phyloP scores from a whole-genome alignment of 192 early-diverging fungal genomes.

The Coemansia biformis region DNA sequence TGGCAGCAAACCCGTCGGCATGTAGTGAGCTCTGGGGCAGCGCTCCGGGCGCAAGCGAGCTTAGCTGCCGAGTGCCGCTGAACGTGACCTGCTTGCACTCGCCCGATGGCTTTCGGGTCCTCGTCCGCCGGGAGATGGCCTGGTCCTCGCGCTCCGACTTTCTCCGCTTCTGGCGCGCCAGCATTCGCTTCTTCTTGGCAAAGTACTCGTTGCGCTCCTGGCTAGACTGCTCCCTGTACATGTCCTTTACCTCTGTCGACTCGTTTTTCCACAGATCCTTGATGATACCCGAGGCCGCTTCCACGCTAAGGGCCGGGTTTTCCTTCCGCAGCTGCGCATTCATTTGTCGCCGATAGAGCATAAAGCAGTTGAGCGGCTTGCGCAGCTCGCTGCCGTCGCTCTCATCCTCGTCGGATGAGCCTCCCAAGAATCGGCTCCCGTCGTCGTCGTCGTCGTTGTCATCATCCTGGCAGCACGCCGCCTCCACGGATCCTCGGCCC shows the following conservation, averaged over 20 bases:
- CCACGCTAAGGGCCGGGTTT: slow-evolving; percentile 24
- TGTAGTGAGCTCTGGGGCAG: no score
- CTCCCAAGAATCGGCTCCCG: neutral
- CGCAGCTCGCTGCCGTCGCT: slow-evolving; percentile 15
- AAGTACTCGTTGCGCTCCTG: slow-evolving; percentile 29
- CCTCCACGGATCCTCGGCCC: neutral
- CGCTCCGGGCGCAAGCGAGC: slow-evolving; percentile 31
- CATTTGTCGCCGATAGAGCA: slow-evolving; percentile 29
- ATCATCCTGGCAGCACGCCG: no score
- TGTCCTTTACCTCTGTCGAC: slow-evolving; percentile 8
- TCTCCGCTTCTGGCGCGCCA: slow-evolving; percentile 12
- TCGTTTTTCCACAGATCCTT: slow-evolving; percentile 33
- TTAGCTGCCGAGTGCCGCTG: slow-evolving; percentile 17
- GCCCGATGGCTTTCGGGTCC: neutral
- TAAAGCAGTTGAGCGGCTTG: slow-evolving; percentile 46
- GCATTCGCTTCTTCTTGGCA: slow-evolving; percentile 38
- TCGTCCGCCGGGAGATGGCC: slow-evolving; percentile 5
- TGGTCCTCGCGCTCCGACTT: slow-evolving; percentile 20
- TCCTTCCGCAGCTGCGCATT: slow-evolving; percentile 17
- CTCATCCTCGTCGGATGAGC: no score
- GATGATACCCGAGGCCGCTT: slow-evolving; percentile 24
- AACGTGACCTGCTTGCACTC: slow-evolving; percentile 3
- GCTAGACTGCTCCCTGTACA: slow-evolving; percentile 18
- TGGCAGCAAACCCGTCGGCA: neutral
- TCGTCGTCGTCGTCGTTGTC: neutral